These are phyloP conservation scores for Clonostachys sp. DNA, from an alignment of 2,329 filamentous ascomycete genomes.

Conservation along the genomic window DNA sequence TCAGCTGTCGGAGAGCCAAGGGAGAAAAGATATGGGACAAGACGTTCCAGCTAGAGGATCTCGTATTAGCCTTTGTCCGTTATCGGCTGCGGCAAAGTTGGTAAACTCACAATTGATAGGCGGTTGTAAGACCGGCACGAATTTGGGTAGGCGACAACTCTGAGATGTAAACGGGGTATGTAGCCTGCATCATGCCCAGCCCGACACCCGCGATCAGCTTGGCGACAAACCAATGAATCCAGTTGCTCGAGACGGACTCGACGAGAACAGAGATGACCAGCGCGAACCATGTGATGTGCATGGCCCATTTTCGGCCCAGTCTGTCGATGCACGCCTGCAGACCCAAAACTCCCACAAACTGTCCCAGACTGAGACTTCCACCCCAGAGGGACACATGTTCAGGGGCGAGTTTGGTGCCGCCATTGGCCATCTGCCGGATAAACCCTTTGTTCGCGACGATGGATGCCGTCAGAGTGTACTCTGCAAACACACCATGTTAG, in stretches of 20 bases:
- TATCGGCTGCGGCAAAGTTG: no score
- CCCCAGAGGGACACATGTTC: slow-evolving; percentile 55
- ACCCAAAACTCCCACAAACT: slow-evolving; percentile 81
- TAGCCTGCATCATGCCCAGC: not conserved
- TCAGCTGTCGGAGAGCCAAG: slow-evolving; percentile 2
- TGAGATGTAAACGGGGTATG: not conserved
- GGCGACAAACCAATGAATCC: not conserved
- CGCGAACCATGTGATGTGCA: not conserved
- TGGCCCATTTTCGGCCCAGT: slow-evolving; percentile 54
- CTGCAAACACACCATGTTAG: not conserved
- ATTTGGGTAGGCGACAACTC: not conserved
- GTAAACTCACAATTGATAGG: not conserved
- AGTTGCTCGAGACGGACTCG: not conserved
- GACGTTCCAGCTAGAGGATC: slow-evolving; percentile 61
- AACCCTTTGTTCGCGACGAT: slow-evolving; percentile 66
- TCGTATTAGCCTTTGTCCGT: no score
- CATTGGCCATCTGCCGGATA: slow-evolving; percentile 66
- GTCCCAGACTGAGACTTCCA: slow-evolving; percentile 67
- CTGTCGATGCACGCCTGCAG: slow-evolving; percentile 81
- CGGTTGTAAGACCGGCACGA: not conserved
- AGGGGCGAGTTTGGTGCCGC: slow-evolving; percentile 51
- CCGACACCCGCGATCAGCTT: not conserved
- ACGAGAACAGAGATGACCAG: not conserved
- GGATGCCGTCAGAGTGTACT: slow-evolving; percentile 63
- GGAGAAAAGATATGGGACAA: slow-evolving; percentile 3